Conservation (phyloP, 192 early-diverging fungal genomes). For the Coemansia pectinata region DNA sequence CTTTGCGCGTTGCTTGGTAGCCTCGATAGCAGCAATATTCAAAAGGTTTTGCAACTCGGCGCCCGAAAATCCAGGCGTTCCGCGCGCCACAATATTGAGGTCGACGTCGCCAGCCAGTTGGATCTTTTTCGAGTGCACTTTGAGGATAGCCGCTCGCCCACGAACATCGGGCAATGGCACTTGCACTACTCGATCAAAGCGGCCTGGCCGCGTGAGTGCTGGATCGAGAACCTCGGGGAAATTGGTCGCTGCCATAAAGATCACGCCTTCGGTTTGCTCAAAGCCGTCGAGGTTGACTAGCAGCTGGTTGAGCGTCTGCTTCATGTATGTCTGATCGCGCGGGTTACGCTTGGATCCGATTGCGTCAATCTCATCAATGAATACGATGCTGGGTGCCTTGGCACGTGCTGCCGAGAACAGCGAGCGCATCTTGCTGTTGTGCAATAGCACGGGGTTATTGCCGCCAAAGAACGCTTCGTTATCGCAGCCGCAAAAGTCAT, state of each 20-base stretch:
- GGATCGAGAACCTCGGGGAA: constrained; percentile 97
- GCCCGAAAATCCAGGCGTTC: constrained; percentile 99
- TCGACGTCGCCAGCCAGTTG: constrained; percentile 73
- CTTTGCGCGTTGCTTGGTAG: constrained; percentile 75
- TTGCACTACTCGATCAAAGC: constrained; percentile 93
- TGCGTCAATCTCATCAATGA: constrained; percentile 99
- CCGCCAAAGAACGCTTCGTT: constrained; percentile 57
- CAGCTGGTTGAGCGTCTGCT: constrained; percentile 98
- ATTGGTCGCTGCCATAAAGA: constrained; percentile 99
- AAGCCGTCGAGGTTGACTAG: constrained; percentile 99
- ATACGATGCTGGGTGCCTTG: constrained; percentile 86
- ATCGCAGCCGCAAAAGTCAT: constrained; percentile 56
- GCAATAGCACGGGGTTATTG: constrained; percentile 51
- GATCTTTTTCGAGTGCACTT: constrained; percentile 86
- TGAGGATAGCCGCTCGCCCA: constrained; percentile 89
- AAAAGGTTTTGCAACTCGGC: constrained; percentile 98
- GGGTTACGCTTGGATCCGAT: constrained; percentile 92
- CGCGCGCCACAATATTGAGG: constrained; percentile 82
- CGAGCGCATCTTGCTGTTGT: constrained; percentile 56
- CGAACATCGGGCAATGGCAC: constrained; percentile 97
- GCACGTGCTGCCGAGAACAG: constrained; percentile 71
- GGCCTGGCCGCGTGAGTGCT: constrained; percentile 93
- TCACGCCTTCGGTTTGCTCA: constrained; percentile 91
- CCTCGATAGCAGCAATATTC: constrained; percentile 97
- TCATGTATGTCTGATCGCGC: constrained; percentile 95